A percentile compares a stretch with the other conserved stretches of the same genome.
phyloP scores from a whole-genome alignment of 1,284 basidiomycete genomes.

The Takashimella tepidaria region DNA sequence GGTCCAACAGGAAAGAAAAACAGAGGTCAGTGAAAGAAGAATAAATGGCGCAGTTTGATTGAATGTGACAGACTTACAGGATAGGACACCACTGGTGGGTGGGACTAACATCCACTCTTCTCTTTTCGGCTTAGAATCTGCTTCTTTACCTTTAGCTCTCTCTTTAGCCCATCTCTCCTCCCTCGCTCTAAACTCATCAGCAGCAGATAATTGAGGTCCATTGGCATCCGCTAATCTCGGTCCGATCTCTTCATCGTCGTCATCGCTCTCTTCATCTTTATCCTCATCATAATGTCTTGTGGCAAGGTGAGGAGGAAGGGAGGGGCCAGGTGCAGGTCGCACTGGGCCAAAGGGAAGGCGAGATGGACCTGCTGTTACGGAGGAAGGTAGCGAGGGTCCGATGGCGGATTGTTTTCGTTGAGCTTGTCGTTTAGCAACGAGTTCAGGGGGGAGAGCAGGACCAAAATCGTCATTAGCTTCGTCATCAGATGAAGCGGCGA shows the following conservation, averaged over 20 bases:
- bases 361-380: constrained; percentile 1
- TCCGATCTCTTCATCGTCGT: constrained; percentile 32
- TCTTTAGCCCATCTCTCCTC: constrained; percentile 61
- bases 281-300: constrained; percentile 9
- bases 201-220: constrained; percentile 48
- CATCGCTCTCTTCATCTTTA: constrained; percentile 32
- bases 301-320: constrained; percentile 2
- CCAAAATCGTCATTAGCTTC: constrained; percentile 65
- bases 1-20: neutral
- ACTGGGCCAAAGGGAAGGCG: constrained; percentile 3
- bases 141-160: constrained; percentile 47
- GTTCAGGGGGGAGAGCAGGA: constrained; percentile 51
- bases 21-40: too few relatives aligned
- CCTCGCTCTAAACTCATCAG: constrained; percentile 69
- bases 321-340: constrained; percentile 1
- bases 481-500: constrained; percentile 35
- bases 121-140: constrained; percentile 41
- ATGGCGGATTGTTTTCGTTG: constrained; percentile 6
- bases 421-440: constrained; percentile 21
- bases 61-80: constrained; percentile 32
- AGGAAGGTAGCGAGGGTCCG: constrained; percentile 7
- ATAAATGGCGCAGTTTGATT: too few relatives aligned
- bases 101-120: constrained; percentile 96
- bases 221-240: constrained; percentile 13
- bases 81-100: constrained; percentile 68